Conservation (phyloP, 768 basidiomycete species). For the Xerocomellus dryophilus region DNA sequence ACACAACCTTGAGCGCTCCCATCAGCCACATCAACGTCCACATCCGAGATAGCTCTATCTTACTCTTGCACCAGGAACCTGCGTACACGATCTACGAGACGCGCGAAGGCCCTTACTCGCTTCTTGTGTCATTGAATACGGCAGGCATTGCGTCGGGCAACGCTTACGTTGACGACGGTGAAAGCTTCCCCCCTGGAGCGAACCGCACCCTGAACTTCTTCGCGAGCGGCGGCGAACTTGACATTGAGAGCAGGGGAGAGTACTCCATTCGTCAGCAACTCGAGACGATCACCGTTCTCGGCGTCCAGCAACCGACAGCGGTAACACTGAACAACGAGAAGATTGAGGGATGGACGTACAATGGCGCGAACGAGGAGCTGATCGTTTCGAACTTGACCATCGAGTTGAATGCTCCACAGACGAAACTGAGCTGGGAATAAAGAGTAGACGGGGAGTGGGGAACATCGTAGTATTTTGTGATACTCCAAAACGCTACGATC, state of each 20-base stretch:
- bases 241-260: constrained; percentile 34
- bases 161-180: constrained; percentile 71
- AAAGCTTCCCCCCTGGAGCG: constrained; percentile 55
- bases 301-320: constrained; percentile 41
- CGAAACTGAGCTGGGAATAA: constrained; percentile 37
- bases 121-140: constrained; percentile 54
- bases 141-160: constrained; percentile 53
- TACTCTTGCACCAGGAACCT: constrained; percentile 61
- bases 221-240: constrained; percentile 35
- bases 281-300: constrained; percentile 55
- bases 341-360: constrained; percentile 41
- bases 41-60: constrained; percentile 62
- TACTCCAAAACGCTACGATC: neutral
- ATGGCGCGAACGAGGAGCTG: constrained; percentile 38
- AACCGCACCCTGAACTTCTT: constrained; percentile 46
- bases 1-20: constrained; percentile 58
- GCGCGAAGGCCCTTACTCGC: constrained; percentile 53
- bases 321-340: constrained; percentile 40
- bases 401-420: constrained; percentile 40
- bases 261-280: constrained; percentile 43
- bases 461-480: too few relatives aligned
- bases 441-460: neutral
- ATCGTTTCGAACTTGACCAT: constrained; percentile 37
- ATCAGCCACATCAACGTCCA: constrained; percentile 76
- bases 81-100: constrained; percentile 71